phyloP scores from a whole-genome alignment of 2,329 filamentous ascomycete species.

The Neonectria neomacrospora region DNA sequence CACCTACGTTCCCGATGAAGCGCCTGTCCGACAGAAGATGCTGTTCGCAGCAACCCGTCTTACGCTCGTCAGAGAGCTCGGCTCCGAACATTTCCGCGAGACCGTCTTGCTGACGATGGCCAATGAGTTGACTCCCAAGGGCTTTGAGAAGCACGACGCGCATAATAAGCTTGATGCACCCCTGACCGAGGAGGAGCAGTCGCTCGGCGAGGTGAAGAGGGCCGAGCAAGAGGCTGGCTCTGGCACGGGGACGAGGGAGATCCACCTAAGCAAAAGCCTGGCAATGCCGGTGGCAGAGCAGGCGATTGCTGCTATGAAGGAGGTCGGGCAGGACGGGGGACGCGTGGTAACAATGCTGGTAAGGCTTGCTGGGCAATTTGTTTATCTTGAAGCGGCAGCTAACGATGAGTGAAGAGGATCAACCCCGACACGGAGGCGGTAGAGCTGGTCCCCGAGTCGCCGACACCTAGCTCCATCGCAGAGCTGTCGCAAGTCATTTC shows the following conservation, averaged over 20 bases:
- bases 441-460: slow-evolving; percentile 68
- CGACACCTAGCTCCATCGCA: slow-evolving; percentile 64
- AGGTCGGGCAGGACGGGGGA: slow-evolving; percentile 63
- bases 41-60: slow-evolving; percentile 82
- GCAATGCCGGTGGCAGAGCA: slow-evolving; percentile 70
- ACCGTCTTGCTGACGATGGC: slow-evolving; percentile 77
- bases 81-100: slow-evolving; percentile 81
- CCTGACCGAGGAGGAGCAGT: slow-evolving; percentile 81
- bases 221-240: slow-evolving; percentile 79
- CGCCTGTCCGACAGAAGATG: slow-evolving; percentile 87
- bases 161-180: slow-evolving; percentile 74
- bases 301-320: slow-evolving; percentile 71
- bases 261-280: slow-evolving; percentile 67
- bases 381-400: slow-evolving; percentile 11
- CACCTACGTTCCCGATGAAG: slow-evolving; percentile 82
- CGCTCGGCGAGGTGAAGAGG: slow-evolving; percentile 76
- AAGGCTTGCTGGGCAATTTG: slow-evolving; percentile 43
- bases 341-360: slow-evolving; percentile 74
- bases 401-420: slow-evolving; percentile 68
- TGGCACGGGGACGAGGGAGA: slow-evolving; percentile 70
- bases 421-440: slow-evolving; percentile 76
- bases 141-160: slow-evolving; percentile 78
- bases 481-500: slow-evolving; percentile 72
- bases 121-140: slow-evolving; percentile 74
- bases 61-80: slow-evolving; percentile 79